Evolutionary conservation across 768 basidiomycete genomes (phyloP), one percentile per base, ranked within the genome.

Genomic region (Leucosporidium yakuticum): DNA sequence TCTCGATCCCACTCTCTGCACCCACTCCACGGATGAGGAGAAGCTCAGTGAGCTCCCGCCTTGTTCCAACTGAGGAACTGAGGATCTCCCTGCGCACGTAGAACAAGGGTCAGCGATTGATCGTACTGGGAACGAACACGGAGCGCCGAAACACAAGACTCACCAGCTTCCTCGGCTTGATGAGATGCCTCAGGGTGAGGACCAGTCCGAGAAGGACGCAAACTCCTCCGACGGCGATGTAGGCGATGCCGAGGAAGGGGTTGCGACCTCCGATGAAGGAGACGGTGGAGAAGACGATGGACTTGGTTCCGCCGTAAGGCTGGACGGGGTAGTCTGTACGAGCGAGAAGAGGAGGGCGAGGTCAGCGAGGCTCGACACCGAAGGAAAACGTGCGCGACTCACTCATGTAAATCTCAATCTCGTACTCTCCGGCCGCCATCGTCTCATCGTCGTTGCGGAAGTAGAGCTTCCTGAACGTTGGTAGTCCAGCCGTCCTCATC

Each of bases 241-340:
- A 99, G 3, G 93, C 91, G 92, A 94, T 98, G 12, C 96, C 96
- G 25, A 99, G 83, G 86, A 99, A 99, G 1, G 93, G 87, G 75
- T 99, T 97, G 81, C 95, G 94, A 50, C 96, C 96, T 17, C 96
- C 96, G 77, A 96, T 91, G 94, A 95, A 98, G 2, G 94, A 91
- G 20, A 96, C 92, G 4, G 95, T 98, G 54, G 93, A 93, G 70
- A 99, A 89, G 39, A 99, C 94, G 68, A 99, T 83, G 0, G 93
- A 93, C 79, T 99, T 99, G 15, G 95, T 97, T 53, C 96, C 96
- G 62, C 87, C 86, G 82, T 90, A 99, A 14, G 87, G 84, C 57
- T 84, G 81, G 59, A 98, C 95, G 8, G 96, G 96, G 81, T 87
- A 99, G 80, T 97, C 96, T 95, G 63, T 19, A 29, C 2, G 21